phyloP scores from a whole-genome alignment of 495 filamentous ascomycete species.

The Tetracladium setigerum region DNA sequence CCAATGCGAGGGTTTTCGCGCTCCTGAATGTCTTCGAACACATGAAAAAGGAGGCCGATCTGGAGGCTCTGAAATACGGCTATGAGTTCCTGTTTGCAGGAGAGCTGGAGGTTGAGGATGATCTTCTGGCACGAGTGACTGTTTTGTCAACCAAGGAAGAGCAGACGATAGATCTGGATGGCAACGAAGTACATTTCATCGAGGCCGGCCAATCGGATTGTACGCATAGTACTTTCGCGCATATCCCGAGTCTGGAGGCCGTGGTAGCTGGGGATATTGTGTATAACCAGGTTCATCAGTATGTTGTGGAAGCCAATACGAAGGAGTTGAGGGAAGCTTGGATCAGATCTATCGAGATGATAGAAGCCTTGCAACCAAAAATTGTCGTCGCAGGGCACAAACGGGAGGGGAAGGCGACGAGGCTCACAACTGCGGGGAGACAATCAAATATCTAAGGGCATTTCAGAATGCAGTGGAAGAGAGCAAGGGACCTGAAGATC shows the following conservation, averaged over 20 bases:
- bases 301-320: slow-evolving; percentile 25
- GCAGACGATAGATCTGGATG: too few species aligned
- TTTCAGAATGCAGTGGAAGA: too few species aligned
- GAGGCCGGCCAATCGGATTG: slow-evolving; percentile 4
- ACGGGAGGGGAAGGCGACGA: slow-evolving; percentile 21
- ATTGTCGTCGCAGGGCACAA: slow-evolving; percentile 29
- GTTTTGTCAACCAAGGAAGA: too few species aligned
- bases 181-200: neutral
- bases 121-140: too few species aligned
- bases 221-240: neutral
- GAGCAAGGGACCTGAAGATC: too few species aligned
- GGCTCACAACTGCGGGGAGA: slow-evolving; percentile 17
- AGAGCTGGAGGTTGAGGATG: slow-evolving; percentile 21
- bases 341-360: slow-evolving; percentile 26
- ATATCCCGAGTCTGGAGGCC: neutral
- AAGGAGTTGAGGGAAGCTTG: slow-evolving; percentile 23
- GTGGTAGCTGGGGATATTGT: slow-evolving; percentile 1
- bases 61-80: neutral
- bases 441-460: slow-evolving; percentile 23
- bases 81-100: slow-evolving; percentile 23
- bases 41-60: slow-evolving; percentile 24
- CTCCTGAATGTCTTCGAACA: slow-evolving; percentile 25
- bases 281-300: slow-evolving; percentile 30
- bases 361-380: slow-evolving; percentile 23
- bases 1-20: slow-evolving; percentile 22